Evolutionary conservation across 345 rosid species (phyloP).

Genomic region (Alliaria petiolata): DNA sequence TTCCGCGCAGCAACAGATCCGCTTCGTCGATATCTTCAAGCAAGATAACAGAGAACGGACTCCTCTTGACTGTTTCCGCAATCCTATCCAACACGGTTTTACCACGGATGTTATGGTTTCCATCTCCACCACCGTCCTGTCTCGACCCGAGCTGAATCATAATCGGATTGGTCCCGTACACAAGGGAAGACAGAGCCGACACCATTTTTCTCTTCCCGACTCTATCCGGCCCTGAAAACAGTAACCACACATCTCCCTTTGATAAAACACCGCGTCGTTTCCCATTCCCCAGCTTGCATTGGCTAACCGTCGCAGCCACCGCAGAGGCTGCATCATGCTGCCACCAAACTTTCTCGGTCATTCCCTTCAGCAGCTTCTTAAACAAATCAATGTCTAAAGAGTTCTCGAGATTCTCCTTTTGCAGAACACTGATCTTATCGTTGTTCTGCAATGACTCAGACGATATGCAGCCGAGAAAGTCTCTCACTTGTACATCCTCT

Average conservation of each 20-base stretch:
- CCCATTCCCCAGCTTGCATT: constrained; percentile 69
- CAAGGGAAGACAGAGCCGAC: constrained; percentile 62
- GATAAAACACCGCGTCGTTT: constrained; percentile 50
- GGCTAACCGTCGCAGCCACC: constrained; percentile 66
- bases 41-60: constrained; percentile 77
- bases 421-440: constrained; percentile 45
- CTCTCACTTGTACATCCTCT: constrained; percentile 42
- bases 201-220: constrained; percentile 92
- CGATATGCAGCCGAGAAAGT: constrained; percentile 64
- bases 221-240: constrained; percentile 79
- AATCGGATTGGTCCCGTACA: constrained; percentile 48
- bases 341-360: constrained; percentile 91
- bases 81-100: constrained; percentile 83
- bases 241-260: constrained; percentile 83
- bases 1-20: constrained; percentile 62
- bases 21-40: constrained; percentile 93
- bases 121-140: constrained; percentile 41
- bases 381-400: constrained; percentile 58
- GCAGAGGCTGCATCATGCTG: constrained; percentile 89
- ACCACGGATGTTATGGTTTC: constrained; percentile 59
- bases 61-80: constrained; percentile 77
- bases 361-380: constrained; percentile 79
- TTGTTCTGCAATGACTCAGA: constrained; percentile 51
- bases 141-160: constrained; percentile 63
- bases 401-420: constrained; percentile 36